phyloP scores from a whole-genome alignment of 2,329 filamentous ascomycete genomes.

The Pyricularia pennisetigena region DNA sequence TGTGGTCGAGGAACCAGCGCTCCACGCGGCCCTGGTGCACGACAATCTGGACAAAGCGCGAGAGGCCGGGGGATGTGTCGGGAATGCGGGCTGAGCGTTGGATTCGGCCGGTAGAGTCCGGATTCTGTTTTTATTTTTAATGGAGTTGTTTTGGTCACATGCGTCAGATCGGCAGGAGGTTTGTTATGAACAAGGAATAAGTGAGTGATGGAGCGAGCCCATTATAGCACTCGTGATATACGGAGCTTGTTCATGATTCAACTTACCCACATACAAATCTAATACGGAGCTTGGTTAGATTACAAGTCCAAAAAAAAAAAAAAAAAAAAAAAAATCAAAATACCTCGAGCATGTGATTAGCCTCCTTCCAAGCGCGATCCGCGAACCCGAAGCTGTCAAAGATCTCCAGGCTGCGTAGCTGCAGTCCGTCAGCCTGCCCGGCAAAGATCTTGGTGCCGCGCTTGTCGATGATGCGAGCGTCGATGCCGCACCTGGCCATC shows the following conservation, averaged over 20 bases:
- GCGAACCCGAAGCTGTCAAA: conserved; percentile 62
- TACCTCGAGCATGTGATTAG: conserved; percentile 48
- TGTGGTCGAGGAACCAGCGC: conserved; percentile 38
- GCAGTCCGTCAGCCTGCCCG: conserved; percentile 36
- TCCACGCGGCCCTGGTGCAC: conserved; percentile 66
- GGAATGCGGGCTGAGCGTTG: conserved; percentile 48
- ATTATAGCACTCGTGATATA: neutral
- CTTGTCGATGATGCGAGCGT: conserved; percentile 35
- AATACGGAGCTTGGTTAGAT: neutral
- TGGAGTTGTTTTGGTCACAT: neutral
- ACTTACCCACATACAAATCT: neutral
- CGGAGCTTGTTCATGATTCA: neutral
- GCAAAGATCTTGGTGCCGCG: conserved; percentile 24
- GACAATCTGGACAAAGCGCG: conserved; percentile 54
- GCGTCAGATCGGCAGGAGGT: neutral
- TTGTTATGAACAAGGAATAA: neutral
- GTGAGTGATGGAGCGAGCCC: neutral
- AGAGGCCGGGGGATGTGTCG: conserved; percentile 52
- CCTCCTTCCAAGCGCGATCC: conserved; percentile 54
- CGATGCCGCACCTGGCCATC: conserved; percentile 29
- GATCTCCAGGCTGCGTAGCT: conserved; percentile 62
- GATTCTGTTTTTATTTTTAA: conserved; percentile 37
- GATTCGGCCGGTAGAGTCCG: conserved; percentile 46
- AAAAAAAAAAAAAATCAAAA: neutral
- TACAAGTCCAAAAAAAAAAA: neutral